phyloP scores from a whole-genome alignment of 2,329 filamentous ascomycete species.

The Penicillium griseofulvum region DNA sequence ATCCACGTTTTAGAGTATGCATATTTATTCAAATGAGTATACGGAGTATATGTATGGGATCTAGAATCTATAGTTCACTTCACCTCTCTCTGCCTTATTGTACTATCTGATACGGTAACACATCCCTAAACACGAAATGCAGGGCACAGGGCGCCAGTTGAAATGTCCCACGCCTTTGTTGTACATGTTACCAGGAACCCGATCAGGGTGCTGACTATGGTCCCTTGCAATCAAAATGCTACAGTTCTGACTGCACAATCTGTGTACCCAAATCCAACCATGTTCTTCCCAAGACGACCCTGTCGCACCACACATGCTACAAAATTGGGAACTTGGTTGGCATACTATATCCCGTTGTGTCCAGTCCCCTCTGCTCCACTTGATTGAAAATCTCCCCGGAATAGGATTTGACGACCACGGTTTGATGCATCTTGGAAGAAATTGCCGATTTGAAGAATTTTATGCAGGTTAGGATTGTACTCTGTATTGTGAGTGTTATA shows the following conservation, averaged over 20 bases:
- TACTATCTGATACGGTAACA: too few species aligned
- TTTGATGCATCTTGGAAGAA: neutral
- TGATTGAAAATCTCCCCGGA: conserved; percentile 10
- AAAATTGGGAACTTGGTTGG: conserved; percentile 3
- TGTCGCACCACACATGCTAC: conserved; percentile 4
- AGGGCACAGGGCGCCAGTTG: neutral
- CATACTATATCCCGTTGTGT: neutral
- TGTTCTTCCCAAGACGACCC: neutral
- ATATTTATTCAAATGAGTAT: too few species aligned
- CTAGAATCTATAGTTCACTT: too few species aligned
- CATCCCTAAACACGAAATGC: neutral
- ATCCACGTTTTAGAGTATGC: too few species aligned
- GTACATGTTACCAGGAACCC: neutral
- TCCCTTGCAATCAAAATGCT: neutral
- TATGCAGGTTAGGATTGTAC: neutral
- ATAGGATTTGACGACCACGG: conserved; percentile 6
- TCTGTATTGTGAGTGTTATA: too few species aligned
- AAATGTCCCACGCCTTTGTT: neutral
- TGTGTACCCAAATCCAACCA: conserved; percentile 9
- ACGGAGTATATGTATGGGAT: too few species aligned
- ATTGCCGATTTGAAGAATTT: neutral
- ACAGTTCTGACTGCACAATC: too few species aligned
- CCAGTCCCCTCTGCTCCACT: conserved; percentile 15
- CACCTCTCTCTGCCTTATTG: too few species aligned
- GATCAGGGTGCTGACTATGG: neutral